These are phyloP conservation scores for Helianthus annuus DNA, from an alignment of 129 eudicot species.

Conservation along the genomic window HanXRQr2.0-SUNRISE NC_035433.2:50232009-50232508, in stretches of 20 bases:
- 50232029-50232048: too few relatives aligned
- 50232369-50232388: background rate
- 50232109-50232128: too few relatives aligned
- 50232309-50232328: constrained; percentile 12
- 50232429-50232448: background rate
- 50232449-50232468: background rate
- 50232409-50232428: constrained; percentile 1
- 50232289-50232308: constrained; percentile 1
- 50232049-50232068: too few relatives aligned
- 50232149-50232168: background rate
- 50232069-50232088: too few relatives aligned
- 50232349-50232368: constrained; percentile 16
- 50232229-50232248: background rate
- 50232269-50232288: background rate
- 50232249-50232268: background rate
- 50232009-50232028: too few relatives aligned
- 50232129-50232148: too few relatives aligned
- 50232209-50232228: background rate
- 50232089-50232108: too few relatives aligned
- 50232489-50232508: background rate
- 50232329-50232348: constrained; percentile 17
- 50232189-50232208: background rate
- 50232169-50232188: background rate
- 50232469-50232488: background rate
- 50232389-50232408: background rate